A percentile compares a stretch with the other conserved stretches of the same genome.
These are phyloP conservation scores for Neospermospora avenae DNA, from an alignment of 2,329 filamentous ascomycete genomes.

Conservation along the genomic window DNA sequence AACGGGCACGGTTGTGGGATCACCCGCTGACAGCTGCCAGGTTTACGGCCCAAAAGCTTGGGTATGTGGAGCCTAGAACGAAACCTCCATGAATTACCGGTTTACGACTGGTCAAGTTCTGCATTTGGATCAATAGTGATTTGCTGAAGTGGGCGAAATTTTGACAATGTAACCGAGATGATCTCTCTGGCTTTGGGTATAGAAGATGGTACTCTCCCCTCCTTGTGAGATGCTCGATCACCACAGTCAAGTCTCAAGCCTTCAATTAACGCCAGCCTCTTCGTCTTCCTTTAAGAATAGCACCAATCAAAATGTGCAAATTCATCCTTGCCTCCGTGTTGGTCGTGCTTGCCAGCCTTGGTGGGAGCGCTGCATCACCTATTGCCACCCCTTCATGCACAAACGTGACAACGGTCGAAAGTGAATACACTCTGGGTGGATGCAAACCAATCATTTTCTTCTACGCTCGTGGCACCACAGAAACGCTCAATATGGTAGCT, in stretches of 20 bases:
- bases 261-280: background rate
- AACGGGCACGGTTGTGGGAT: background rate
- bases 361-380: too few species aligned
- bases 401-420: background rate
- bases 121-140: background rate
- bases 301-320: background rate
- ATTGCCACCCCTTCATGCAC: background rate
- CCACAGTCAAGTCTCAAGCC: background rate
- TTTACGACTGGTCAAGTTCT: background rate
- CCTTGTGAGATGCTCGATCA: too few species aligned
- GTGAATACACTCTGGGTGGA: conserved; percentile 16
- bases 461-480: conserved; percentile 45
- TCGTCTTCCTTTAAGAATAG: too few species aligned
- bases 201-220: background rate
- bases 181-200: background rate
- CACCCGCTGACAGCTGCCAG: background rate
- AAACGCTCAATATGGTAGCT: conserved; percentile 43
- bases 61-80: background rate
- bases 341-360: background rate
- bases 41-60: background rate
- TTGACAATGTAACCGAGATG: background rate
- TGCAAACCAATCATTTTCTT: conserved; percentile 45
- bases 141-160: background rate
- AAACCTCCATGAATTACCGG: background rate
- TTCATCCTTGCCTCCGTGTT: background rate